Conservation (phyloP, 371 early-diverging fungal genomes). For the Mortierella sp. region DNA sequence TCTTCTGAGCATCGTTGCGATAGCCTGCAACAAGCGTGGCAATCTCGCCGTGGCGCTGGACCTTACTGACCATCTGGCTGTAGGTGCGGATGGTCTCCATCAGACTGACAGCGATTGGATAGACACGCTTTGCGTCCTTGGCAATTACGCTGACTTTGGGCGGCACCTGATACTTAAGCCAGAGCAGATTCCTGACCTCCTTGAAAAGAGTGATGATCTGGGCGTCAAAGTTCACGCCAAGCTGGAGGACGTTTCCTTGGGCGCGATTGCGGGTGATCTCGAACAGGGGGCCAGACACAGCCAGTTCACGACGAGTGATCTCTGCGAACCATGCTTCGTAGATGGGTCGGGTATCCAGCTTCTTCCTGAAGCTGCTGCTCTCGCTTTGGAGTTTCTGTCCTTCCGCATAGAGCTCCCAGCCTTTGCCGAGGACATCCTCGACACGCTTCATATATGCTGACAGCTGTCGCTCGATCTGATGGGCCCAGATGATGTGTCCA, state of each 20-base stretch:
- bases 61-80: constrained; percentile 84
- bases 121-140: constrained; percentile 96
- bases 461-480: constrained; percentile 97
- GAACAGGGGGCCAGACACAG: constrained; percentile 93
- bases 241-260: constrained; percentile 78
- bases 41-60: constrained; percentile 83
- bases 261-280: constrained; percentile 89
- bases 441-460: constrained; percentile 96
- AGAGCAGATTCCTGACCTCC: constrained; percentile 95
- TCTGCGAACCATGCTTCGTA: constrained; percentile 95
- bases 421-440: constrained; percentile 97
- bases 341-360: constrained; percentile 89
- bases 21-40: constrained; percentile 89
- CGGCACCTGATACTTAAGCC: constrained; percentile 94
- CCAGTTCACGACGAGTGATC: constrained; percentile 86
- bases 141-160: constrained; percentile 93
- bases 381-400: constrained; percentile 95
- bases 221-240: constrained; percentile 94
- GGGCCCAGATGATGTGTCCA: constrained; percentile 98
- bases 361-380: constrained; percentile 91
- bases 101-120: constrained; percentile 97
- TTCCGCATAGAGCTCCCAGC: constrained; percentile 97
- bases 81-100: constrained; percentile 96
- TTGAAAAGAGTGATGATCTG: constrained; percentile 97
- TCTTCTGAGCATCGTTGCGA: constrained; percentile 90